Evolutionary conservation across 2,329 filamentous ascomycete species (phyloP).

Genomic region (Botrytis galanthina): DNA sequence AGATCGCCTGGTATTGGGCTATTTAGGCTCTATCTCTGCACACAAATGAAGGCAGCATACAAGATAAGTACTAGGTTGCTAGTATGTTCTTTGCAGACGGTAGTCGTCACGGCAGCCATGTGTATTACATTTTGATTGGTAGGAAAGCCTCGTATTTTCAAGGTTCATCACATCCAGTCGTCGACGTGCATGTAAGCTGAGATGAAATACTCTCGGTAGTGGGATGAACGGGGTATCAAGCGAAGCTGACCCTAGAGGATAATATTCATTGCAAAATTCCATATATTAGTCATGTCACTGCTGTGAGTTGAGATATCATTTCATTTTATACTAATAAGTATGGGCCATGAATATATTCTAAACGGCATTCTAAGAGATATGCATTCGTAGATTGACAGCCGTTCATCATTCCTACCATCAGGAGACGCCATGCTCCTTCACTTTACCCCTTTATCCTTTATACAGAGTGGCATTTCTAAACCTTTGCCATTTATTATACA

Average conservation of each 20-base stretch:
- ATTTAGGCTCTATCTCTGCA: not conserved
- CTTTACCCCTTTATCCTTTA: constrained; percentile 1
- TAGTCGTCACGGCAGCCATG: constrained; percentile 12
- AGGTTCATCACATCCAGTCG: not conserved
- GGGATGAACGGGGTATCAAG: constrained; percentile 2
- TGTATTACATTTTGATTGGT: not conserved
- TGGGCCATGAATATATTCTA: constrained; percentile 12
- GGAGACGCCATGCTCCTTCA: constrained; percentile 15
- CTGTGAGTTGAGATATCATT: constrained; percentile 19
- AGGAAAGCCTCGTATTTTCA: not conserved
- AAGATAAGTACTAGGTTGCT: not conserved
- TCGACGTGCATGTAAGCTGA: constrained; percentile 3
- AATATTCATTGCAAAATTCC: not conserved
- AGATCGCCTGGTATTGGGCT: not conserved
- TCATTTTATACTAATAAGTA: constrained; percentile 18
- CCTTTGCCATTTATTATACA: constrained; percentile 16
- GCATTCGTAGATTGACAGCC: constrained; percentile 9
- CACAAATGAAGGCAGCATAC: not conserved
- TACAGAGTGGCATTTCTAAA: constrained; percentile 12
- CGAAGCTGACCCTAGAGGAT: not conserved
- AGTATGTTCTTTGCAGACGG: not conserved
- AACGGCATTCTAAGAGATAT: not conserved
- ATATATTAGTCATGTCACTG: not conserved
- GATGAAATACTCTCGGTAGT: not conserved
- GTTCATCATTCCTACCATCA: constrained; percentile 16